phyloP scores from a whole-genome alignment of 116 monocot genomes.

The Zostera marina region DNA sequence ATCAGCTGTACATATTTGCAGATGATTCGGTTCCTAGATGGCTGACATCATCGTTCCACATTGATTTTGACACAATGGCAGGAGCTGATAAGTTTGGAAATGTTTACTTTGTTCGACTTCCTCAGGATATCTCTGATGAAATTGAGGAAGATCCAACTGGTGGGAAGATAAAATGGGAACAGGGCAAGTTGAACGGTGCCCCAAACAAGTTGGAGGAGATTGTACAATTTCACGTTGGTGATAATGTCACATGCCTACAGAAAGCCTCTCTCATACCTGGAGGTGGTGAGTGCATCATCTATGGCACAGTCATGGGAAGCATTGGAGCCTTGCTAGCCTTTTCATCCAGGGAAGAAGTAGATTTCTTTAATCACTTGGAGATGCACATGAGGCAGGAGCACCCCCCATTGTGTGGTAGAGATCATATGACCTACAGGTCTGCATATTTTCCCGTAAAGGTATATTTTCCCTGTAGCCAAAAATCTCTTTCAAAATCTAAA shows the following conservation, averaged over 20 bases:
- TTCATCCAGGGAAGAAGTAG: constrained; percentile 90
- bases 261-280: constrained; percentile 90
- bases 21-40: constrained; percentile 92
- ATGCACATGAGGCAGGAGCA: constrained; percentile 99
- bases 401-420: constrained; percentile 91
- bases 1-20: constrained; percentile 89
- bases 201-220: constrained; percentile 92
- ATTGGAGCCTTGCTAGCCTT: constrained; percentile 86
- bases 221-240: constrained; percentile 90
- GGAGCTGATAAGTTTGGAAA: constrained; percentile 98
- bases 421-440: constrained; percentile 88
- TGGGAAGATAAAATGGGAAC: constrained; percentile 96
- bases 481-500: neutral
- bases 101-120: constrained; percentile 73
- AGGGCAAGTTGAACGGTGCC: constrained; percentile 86
- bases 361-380: constrained; percentile 94
- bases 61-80: constrained; percentile 97
- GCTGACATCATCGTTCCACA: constrained; percentile 80
- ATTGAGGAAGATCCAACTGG: constrained; percentile 98
- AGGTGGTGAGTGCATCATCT: constrained; percentile 85
- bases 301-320: constrained; percentile 97
- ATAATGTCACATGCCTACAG: constrained; percentile 77
- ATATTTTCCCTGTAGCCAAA: neutral
- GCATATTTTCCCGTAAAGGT: constrained; percentile 99
- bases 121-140: constrained; percentile 92